Base-by-base conservation (phyloP, 75 land plant genomes). In the Cunninghamia lanceolata region DNA sequence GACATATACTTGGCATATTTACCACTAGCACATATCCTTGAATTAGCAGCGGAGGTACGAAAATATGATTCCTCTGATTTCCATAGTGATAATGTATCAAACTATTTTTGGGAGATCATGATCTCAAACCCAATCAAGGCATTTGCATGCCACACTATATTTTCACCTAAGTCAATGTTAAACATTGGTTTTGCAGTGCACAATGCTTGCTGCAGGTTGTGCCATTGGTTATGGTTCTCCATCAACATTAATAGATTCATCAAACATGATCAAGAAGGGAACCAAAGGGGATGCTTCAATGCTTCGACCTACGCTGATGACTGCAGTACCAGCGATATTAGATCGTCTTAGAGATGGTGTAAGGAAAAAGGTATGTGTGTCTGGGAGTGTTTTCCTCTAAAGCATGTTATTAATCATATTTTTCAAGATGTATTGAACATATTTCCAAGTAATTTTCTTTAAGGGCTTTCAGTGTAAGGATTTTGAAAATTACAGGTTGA, bases 291-390 rank as follows among this genome's bases (percentile, higher is more conserved):
- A 98, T 92, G 95, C 92, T 42, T 85, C 95, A 56, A 90, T 85
- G 32, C 88, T 98, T 46, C 89, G 86, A 40, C 99, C 99, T 11
- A 98, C 99, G 2, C 73, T 98, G 10, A 91, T 98, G 93, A 85
- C 95, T 79, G 92, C 96, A 81, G 98, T 98, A 52, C 99, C 99
- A 36, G 98, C 98, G 35, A 96, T 98, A 71, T 87, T 98, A 71
- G 99, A 98, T 90, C 98, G 98, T 90, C 89, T 98, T 84, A 90
- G 99, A 30, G 98, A 94, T 83, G 99, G 95, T 78, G 98, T 98
- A 85, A 56, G 88, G 87, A 94, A 95, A 88, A 94, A 94, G 94
- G 99, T 98, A 83, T 47, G 75, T 38, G 38, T 42, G 50, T 54
- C 63, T n/a, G 10, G 17, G 36, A 16, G 25, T 10, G 10, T 83